Evolutionary conservation across 352 stramenopile species (phyloP), one percentile per base, ranked within the genome.

Genomic region (Thalassiosira ordinaria): DNA sequence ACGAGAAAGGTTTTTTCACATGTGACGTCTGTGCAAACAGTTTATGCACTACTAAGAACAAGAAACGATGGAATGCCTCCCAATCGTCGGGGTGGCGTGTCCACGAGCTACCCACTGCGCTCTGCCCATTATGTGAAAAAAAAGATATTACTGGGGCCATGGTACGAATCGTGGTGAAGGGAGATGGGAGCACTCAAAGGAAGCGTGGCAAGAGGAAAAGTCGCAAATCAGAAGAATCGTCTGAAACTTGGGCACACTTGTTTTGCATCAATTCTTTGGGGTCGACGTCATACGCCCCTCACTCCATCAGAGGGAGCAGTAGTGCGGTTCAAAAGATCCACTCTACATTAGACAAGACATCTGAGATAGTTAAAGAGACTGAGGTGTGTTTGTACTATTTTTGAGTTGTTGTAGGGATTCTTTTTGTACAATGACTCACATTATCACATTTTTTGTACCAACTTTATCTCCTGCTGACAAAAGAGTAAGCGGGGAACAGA

Each of bases 181-280:
- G 46, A 8, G 16, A 49, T 35, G 63, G n/a, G n/a, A n/a, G n/a
- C n/a, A n/a, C n/a, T n/a, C n/a, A n/a, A n/a, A n/a, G n/a, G n/a
- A n/a, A n/a, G n/a, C n/a, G 20, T 51, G 29, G 24, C 35, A 71
- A 69, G 31, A 73, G 59, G 14, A 68, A 49, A 59, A 66, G 51
- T 14, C 53, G 53, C 7, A 79, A 49, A 69, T 62, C 52, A 16
- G 33, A n/a, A 20, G 26, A 56, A 39, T 14, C 9, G 16, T 63
- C 35, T 53, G 76, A 84, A 66, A 31, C 5, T 56, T 84, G 68
- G 68, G 76, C 55, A 35, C 76, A 84, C 61, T 41, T 84, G 5
- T 79, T 71, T 53, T 84, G 76, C 60, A 52, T 79, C 26, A 80
- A 66, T 66, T 20, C 53, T 26, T 37, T 73, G 9, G 47, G 49